These are phyloP conservation scores for Penicillium sp. DNA, from an alignment of 2,329 filamentous ascomycete genomes.

Conservation along the genomic window DNA sequence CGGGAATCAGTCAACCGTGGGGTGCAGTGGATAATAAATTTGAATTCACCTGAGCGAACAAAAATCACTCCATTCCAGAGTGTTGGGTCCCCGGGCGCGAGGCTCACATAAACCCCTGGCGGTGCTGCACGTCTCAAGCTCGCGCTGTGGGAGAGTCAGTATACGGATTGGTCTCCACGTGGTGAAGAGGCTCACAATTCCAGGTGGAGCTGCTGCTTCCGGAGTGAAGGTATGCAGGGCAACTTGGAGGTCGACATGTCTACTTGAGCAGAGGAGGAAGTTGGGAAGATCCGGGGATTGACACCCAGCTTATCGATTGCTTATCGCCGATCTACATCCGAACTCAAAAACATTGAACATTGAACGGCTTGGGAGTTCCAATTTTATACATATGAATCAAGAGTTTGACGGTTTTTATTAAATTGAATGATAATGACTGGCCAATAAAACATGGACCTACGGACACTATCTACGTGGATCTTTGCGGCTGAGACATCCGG, in stretches of 20 bases:
- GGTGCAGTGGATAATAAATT: neutral
- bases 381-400: neutral
- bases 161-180: neutral
- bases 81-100: conserved; percentile 75
- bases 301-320: conserved; percentile 14
- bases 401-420: neutral
- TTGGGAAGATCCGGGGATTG: conserved; percentile 1
- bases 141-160: conserved; percentile 53
- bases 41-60: conserved; percentile 70
- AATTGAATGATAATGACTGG: neutral
- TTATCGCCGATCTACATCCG: conserved; percentile 5
- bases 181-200: conserved; percentile 66
- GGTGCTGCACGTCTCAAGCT: conserved; percentile 80
- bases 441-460: neutral
- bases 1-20: neutral
- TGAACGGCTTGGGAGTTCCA: neutral
- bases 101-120: conserved; percentile 79
- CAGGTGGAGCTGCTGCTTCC: conserved; percentile 72
- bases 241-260: conserved; percentile 38
- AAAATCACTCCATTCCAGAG: conserved; percentile 92
- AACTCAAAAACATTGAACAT: neutral
- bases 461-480: neutral
- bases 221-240: conserved; percentile 52
- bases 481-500: neutral
- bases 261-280: neutral